phyloP scores from a whole-genome alignment of 805 yeast species.

The Kodamaea sagamina region DNA sequence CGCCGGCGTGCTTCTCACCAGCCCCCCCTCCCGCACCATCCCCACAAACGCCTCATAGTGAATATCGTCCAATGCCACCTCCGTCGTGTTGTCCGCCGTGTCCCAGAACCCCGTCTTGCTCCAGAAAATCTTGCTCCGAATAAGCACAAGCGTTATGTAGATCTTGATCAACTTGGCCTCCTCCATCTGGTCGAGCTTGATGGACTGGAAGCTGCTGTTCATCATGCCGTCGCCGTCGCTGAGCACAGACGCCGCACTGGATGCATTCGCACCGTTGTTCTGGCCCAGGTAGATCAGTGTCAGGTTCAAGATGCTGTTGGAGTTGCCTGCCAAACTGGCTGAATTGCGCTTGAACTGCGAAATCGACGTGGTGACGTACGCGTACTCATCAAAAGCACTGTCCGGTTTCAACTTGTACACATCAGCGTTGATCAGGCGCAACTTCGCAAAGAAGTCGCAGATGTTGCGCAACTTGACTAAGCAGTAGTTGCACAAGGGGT shows the following conservation, averaged over 20 bases:
- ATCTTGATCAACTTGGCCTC: constrained; percentile 41
- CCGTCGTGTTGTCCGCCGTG: constrained; percentile 37
- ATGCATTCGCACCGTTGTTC: background rate
- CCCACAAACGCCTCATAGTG: constrained; percentile 15
- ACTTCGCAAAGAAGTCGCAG: constrained; percentile 78
- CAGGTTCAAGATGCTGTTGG: constrained; percentile 2
- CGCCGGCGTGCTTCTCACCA: constrained; percentile 5
- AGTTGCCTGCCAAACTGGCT: background rate
- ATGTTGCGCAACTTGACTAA: constrained; percentile 74
- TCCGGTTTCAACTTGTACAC: constrained; percentile 57
- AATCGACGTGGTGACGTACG: constrained; percentile 19
- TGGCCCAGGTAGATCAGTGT: constrained; percentile 2
- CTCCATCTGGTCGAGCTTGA: constrained; percentile 22
- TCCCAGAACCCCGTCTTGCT: constrained; percentile 82
- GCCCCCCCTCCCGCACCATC: constrained; percentile 10
- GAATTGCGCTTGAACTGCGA: constrained; percentile 32
- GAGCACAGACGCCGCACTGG: constrained; percentile 6
- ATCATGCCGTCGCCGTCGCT: constrained; percentile 14
- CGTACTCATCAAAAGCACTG: constrained; percentile 27
- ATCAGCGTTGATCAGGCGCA: constrained; percentile 58
- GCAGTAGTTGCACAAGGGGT: constrained; percentile 82
- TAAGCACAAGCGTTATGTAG: constrained; percentile 55
- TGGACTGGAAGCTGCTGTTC: constrained; percentile 12
- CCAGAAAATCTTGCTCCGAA: constrained; percentile 80
- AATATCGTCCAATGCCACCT: constrained; percentile 18